These are phyloP conservation scores for Backusella tuberculispora DNA, from an alignment of 192 early-diverging fungal species.

Conservation along the genomic window DNA sequence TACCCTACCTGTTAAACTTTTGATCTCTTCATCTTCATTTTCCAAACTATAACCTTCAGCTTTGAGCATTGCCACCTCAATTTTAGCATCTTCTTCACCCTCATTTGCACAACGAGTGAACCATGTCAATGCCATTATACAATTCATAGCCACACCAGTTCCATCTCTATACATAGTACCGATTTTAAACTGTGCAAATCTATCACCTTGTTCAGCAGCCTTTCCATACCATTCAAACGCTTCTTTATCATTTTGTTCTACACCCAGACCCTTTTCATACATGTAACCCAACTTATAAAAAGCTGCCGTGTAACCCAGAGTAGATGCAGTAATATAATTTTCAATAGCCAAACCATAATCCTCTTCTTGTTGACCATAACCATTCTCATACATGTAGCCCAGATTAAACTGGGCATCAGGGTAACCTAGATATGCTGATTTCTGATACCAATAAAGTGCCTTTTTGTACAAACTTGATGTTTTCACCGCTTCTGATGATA, in stretches of 20 bases:
- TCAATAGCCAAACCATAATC: not conserved
- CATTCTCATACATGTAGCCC: not conserved
- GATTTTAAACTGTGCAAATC: not conserved
- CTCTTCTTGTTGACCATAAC: not conserved
- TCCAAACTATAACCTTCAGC: not conserved
- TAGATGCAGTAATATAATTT: not conserved
- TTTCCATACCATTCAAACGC: constrained; percentile 4
- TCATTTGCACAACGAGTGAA: not conserved
- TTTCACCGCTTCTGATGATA: not conserved
- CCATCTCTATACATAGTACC: not conserved
- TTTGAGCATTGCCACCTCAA: not conserved
- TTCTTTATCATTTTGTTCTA: not conserved
- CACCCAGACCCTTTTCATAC: not conserved
- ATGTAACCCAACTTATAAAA: not conserved
- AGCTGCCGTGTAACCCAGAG: not conserved
- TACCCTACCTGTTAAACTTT: not conserved
- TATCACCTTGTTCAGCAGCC: not conserved
- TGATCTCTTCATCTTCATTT: not conserved
- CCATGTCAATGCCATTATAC: not conserved
- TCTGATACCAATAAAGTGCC: not conserved
- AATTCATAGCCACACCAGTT: not conserved
- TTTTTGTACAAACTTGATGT: not conserved
- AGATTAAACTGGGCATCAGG: constrained; percentile 3
- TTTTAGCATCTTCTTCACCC: not conserved
- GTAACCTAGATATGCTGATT: not conserved